Evolutionary conservation across 1,284 basidiomycete genomes (phyloP), one percentile per base, ranked within the genome.

Genomic region (Apiotrichum mycotoxinovorans): DNA sequence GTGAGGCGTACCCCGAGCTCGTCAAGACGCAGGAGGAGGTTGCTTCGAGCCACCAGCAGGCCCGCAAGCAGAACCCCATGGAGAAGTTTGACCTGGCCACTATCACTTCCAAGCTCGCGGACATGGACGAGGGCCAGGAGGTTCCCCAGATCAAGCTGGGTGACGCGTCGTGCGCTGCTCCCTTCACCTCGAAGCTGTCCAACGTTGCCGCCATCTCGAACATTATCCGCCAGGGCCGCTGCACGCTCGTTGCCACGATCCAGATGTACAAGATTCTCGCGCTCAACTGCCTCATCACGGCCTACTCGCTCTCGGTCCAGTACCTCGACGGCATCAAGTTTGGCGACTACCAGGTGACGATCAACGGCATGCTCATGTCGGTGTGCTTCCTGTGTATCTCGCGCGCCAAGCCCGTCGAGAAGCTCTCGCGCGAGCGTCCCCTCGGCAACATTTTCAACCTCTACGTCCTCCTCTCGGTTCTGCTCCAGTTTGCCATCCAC

Each of bases 241-340:
- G 93, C 80, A 97, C 93, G 0, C 85, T 97, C 17, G 93, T 97
- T 43, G 93, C 93, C 1, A 97, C 93, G 1, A 89, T 94, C 57
- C 94, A 97, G 79, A 97, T 97, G 93, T 97, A 96, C 85, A 96
- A 96, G 81, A 97, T 97, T 66, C 81, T 97, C 38, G 93, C 93
- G 2, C 80, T 96, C 60, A 97, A 97, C 75, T 96, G 93, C 73
- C 81, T 97, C 41, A 97, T 97, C 74, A 95, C 92, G 3, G 93
- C 93, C 33, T 97, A 94, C 79, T 92, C 89, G 75, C 80, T 97
- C 61, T 92, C 89, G 67, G 94, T 97, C 25, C 92, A 95, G 76
- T 96, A 97, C 72, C 81, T 97, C 18, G 92, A 97, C 64, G 94
- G 93, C 26, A 95, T 97, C 83, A 97, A 97, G 78, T 96, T 92